Base-by-base conservation (phyloP, 192 early-diverging fungal genomes). In the Coemansia sp. region DNA sequence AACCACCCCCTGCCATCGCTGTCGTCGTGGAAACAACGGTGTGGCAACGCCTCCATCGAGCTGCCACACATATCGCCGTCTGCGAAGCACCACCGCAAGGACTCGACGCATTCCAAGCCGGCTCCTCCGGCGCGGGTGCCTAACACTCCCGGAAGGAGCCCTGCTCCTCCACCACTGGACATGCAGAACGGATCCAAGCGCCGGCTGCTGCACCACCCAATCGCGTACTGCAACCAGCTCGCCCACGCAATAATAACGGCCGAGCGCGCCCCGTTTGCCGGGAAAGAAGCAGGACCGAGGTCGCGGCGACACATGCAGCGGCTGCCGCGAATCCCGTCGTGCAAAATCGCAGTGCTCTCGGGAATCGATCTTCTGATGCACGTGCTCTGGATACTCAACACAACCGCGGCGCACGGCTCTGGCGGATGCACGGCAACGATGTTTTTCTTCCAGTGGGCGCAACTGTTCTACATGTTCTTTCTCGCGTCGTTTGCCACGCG, bases 401-500 rank as follows among this genome's bases (percentile, higher is more conserved):
- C 72, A 6, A 71, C 66, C 10, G 37, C 69, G 2, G 16, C 72
- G 0, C 40, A 26, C 1, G 56, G 21, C 2, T 18, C 40, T 2
- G 46, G 42, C 37, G 60, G 69, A 12, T 80, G 78, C 36, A 70
- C 69, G 5, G 69, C 66, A 1, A 60, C 78, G 16, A 16, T 80
- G 47, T 75, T 80, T n/a, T 80, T 80, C 41, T 75, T 71, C 63
- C 69, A 74, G 18, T 68, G 66, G 67, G 62, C 68, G 48, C 69
- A 72, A 54, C 69, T 80, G 4, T 69, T 75, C 18, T 80, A 80
- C 56, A 22, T 80, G 60, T 80, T 80, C 22, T 71, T 75, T 15
- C 54, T 80, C 2, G 69, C 66, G 5, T 58, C 69, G 5, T 80
- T 80, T 66, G 73, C 70, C 15, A 62, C 67, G 15, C 67, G 65